phyloP scores from a whole-genome alignment of 75 land plant genomes.

The Gnetum montanum region DNA sequence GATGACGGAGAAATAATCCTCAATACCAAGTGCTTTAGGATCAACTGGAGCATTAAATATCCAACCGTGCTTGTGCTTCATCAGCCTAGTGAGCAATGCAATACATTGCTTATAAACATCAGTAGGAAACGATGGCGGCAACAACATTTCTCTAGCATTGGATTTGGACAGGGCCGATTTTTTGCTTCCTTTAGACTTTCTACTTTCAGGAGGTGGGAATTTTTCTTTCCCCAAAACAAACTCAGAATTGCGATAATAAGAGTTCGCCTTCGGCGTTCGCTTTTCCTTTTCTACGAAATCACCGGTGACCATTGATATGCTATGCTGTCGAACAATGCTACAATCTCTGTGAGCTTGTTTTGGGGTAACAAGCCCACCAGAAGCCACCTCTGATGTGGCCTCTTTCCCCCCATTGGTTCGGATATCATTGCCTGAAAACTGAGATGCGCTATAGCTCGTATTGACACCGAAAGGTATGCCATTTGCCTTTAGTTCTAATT shows the following conservation, averaged over 20 bases:
- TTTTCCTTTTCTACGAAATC: constrained; percentile 28
- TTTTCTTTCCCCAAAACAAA: constrained; percentile 56
- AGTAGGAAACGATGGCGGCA: constrained; percentile 2
- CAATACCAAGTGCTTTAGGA: constrained; percentile 40
- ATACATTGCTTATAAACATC: constrained; percentile 38
- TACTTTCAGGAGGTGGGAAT: constrained; percentile 42
- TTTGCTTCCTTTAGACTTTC: constrained; percentile 38
- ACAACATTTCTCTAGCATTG: background rate
- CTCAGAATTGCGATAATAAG: constrained; percentile 35
- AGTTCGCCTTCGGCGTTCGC: constrained; percentile 59
- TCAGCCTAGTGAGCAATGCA: constrained; percentile 38
- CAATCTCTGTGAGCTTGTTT: constrained; percentile 7
- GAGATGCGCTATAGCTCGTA: constrained; percentile 15
- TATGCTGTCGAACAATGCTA: constrained; percentile 15
- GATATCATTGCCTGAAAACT: constrained; percentile 13
- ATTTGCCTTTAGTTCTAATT: background rate
- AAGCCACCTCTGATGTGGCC: constrained; percentile 30
- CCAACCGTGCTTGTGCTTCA: constrained; percentile 77
- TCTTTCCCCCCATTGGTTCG: constrained; percentile 15
- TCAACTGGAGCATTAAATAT: constrained; percentile 70
- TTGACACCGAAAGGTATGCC: constrained; percentile 1
- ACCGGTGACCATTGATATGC: constrained; percentile 15
- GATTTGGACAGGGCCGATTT: constrained; percentile 12
- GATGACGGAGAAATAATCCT: constrained; percentile 54
- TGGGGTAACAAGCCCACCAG: constrained; percentile 9